Conservation (phyloP, 441 rosid genomes). For the Eruca vesicaria region DNA sequence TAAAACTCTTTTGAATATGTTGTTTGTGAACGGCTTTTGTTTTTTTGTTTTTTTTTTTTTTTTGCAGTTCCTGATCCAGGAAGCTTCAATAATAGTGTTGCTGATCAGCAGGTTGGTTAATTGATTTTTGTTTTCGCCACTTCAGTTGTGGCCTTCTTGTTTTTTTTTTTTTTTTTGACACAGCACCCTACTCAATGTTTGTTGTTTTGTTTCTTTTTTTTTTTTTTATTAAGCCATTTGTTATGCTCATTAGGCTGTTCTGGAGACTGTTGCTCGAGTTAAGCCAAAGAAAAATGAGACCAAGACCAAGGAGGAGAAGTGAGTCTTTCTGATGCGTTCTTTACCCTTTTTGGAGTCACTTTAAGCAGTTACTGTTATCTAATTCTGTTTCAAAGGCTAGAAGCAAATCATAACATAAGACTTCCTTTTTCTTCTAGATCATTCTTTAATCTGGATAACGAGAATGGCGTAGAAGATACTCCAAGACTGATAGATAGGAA, state of each 20-base stretch:
- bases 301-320: slow-evolving; percentile 90
- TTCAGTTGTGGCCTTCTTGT: background rate
- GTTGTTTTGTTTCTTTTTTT: background rate
- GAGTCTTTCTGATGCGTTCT: slow-evolving; percentile 34
- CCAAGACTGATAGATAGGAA: slow-evolving; percentile 84
- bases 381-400: slow-evolving; percentile 14
- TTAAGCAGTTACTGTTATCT: slow-evolving; percentile 6
- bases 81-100: slow-evolving; percentile 93
- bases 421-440: slow-evolving; percentile 51
- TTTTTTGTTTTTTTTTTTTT: slow-evolving; percentile 1
- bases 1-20: too few species aligned
- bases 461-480: slow-evolving; percentile 80
- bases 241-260: slow-evolving; percentile 69
- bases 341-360: background rate
- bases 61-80: slow-evolving; percentile 86
- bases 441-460: slow-evolving; percentile 82
- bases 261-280: slow-evolving; percentile 94
- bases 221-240: slow-evolving; percentile 6
- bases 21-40: too few species aligned
- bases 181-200: background rate
- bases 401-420: slow-evolving; percentile 30
- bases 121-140: background rate
- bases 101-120: slow-evolving; percentile 77
- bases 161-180: background rate
- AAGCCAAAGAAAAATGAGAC: slow-evolving; percentile 90